Evolutionary conservation across 164 flowering plant species (phyloP).

Genomic region (Chimonanthus praecox): DNA sequence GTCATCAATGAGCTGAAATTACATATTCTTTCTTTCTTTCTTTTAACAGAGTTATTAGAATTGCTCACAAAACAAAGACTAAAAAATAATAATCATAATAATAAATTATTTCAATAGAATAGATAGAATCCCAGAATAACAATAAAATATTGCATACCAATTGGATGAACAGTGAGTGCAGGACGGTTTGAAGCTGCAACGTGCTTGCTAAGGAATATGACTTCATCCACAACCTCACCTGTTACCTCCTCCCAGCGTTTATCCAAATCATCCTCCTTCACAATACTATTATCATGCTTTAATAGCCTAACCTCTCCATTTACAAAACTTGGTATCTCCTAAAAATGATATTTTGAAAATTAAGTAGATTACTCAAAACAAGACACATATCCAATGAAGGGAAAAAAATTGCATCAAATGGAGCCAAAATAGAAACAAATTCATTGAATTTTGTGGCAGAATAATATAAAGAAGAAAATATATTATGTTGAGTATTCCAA

Average conservation of each 20-base stretch:
- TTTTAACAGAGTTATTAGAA: neutral
- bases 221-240: slow-evolving; percentile 68
- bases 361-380: neutral
- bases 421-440: neutral
- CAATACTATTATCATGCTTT: slow-evolving; percentile 58
- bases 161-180: slow-evolving; percentile 87
- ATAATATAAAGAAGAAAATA: too few relatives aligned
- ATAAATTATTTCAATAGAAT: too few relatives aligned
- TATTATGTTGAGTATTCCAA: too few relatives aligned
- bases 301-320: slow-evolving; percentile 58
- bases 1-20: neutral
- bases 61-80: neutral
- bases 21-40: neutral
- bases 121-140: neutral
- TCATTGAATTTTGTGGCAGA: too few relatives aligned
- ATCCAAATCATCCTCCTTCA: slow-evolving; percentile 74
- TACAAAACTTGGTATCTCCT: slow-evolving; percentile 51
- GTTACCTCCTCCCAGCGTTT: slow-evolving; percentile 68
- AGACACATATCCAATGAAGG: too few relatives aligned
- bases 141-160: slow-evolving; percentile 43
- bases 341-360: neutral
- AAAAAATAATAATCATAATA: too few relatives aligned
- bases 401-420: neutral
- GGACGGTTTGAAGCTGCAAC: slow-evolving; percentile 81
- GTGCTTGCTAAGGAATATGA: slow-evolving; percentile 80